A percentile compares a stretch with the other conserved stretches of the same genome.
These are phyloP conservation scores for Podaxis sp. DNA, from an alignment of 768 basidiomycete species.

Conservation along the genomic window DNA sequence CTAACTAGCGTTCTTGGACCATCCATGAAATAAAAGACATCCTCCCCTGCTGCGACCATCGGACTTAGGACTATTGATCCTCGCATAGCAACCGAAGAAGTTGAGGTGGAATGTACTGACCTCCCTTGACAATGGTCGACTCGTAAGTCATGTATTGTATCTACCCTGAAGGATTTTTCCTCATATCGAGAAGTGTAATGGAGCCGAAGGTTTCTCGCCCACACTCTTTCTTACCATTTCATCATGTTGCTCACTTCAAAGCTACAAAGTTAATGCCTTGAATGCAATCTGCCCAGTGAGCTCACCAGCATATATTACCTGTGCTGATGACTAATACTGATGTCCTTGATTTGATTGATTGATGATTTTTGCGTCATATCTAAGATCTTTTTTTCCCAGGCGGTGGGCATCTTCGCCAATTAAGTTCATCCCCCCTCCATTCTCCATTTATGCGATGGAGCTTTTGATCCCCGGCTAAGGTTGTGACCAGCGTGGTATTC, in stretches of 20 bases:
- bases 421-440: neutral
- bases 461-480: conserved; percentile 3
- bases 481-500: neutral
- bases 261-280: neutral
- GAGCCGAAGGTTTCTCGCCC: too few species aligned
- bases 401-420: neutral
- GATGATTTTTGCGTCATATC: neutral
- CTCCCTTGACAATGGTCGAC: neutral
- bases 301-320: neutral
- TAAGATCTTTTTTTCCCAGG: conserved; percentile 3
- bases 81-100: neutral
- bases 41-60: neutral
- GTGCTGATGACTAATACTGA: neutral
- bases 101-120: neutral
- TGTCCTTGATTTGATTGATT: neutral
- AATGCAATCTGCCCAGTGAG: neutral
- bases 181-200: too few species aligned
- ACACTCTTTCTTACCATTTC: too few species aligned
- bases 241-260: neutral
- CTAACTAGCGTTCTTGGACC: conserved; percentile 48
- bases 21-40: conserved; percentile 8
- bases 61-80: neutral
- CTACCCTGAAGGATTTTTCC: too few species aligned
- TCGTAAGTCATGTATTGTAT: neutral
- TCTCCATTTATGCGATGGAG: conserved; percentile 6